Conservation (phyloP, 768 basidiomycete genomes). For the Macrolepiota fuliginosa region DNA sequence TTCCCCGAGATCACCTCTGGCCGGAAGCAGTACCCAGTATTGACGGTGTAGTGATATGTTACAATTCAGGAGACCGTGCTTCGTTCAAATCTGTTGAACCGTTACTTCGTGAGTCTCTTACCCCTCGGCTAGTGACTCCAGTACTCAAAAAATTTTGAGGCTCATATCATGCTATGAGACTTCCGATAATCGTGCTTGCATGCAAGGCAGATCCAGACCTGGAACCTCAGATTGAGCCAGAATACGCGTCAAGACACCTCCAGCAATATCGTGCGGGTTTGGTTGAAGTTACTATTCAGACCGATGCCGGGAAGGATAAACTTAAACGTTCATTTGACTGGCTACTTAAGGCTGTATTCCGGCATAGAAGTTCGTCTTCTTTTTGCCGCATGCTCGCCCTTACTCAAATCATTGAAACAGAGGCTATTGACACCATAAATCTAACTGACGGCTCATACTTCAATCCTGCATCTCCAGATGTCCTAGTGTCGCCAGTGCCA, state of each 20-base stretch:
- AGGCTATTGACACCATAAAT: slow-evolving; percentile 25
- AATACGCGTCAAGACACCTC: slow-evolving; percentile 46
- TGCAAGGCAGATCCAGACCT: slow-evolving; percentile 87
- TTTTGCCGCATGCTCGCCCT: not conserved
- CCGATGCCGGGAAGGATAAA: slow-evolving; percentile 62
- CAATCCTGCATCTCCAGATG: slow-evolving; percentile 74
- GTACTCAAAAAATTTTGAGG: slow-evolving; percentile 35
- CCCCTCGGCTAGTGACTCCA: not conserved
- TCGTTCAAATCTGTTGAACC: slow-evolving; percentile 69
- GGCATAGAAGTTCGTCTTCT: slow-evolving; percentile 18
- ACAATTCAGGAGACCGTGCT: slow-evolving; percentile 61
- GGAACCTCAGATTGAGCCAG: slow-evolving; percentile 54
- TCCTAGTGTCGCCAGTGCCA: slow-evolving; percentile 43
- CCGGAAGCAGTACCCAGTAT: slow-evolving; percentile 56
- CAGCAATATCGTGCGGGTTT: slow-evolving; percentile 71
- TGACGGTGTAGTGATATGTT: slow-evolving; percentile 84
- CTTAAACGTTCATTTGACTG: slow-evolving; percentile 75
- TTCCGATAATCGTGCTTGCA: slow-evolving; percentile 75
- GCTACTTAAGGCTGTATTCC: slow-evolving; percentile 64
- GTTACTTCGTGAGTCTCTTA: slow-evolving; percentile 61
- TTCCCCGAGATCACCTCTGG: slow-evolving; percentile 32
- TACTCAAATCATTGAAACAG: not conserved
- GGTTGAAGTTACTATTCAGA: slow-evolving; percentile 63
- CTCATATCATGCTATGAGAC: slow-evolving; percentile 51
- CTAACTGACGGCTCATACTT: slow-evolving; percentile 39